Evolutionary conservation across 1,284 basidiomycete species (phyloP).

Genomic region (Erythrobasidium hasegawianum): DNA sequence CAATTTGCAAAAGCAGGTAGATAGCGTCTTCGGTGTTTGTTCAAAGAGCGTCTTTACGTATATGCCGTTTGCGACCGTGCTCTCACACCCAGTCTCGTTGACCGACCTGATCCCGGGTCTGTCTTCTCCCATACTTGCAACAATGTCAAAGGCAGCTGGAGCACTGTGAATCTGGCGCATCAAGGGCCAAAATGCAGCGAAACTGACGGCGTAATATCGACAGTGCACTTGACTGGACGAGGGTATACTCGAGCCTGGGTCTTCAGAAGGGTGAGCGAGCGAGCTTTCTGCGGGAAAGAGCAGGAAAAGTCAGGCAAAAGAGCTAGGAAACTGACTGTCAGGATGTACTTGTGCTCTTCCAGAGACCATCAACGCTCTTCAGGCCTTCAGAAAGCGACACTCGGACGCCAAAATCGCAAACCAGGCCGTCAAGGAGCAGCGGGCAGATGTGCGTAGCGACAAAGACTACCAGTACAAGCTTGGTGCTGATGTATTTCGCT

Average conservation of each 20-base stretch:
- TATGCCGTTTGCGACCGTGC: no score
- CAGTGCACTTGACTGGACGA: constrained; percentile 65
- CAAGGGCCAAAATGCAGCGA: no score
- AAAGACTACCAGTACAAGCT: no score
- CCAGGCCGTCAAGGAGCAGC: constrained; percentile 65
- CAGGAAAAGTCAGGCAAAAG: not conserved
- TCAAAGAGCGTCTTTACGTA: no score
- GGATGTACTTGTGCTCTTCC: constrained; percentile 23
- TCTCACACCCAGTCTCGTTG: no score
- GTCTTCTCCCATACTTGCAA: not conserved
- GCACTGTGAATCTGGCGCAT: constrained; percentile 3
- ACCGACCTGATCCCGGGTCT: no score
- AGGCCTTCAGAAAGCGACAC: constrained; percentile 95
- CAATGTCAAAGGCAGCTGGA: constrained; percentile 33
- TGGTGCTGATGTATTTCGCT: not conserved
- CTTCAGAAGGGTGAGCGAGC: constrained; percentile 73
- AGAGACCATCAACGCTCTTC: constrained; percentile 85
- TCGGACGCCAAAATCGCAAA: constrained; percentile 77
- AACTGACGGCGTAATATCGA: not conserved
- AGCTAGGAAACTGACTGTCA: constrained; percentile 10
- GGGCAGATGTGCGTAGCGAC: constrained; percentile 59
- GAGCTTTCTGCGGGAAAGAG: not conserved
- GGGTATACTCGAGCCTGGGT: constrained; percentile 83
- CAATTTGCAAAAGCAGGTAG: no score
- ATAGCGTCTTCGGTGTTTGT: no score